Percentiles rank a stretch among this genome's conserved stretches.
Evolutionary conservation across 192 early-diverging fungal species (phyloP).

Genomic region (Anaeromyces robustus): DNA sequence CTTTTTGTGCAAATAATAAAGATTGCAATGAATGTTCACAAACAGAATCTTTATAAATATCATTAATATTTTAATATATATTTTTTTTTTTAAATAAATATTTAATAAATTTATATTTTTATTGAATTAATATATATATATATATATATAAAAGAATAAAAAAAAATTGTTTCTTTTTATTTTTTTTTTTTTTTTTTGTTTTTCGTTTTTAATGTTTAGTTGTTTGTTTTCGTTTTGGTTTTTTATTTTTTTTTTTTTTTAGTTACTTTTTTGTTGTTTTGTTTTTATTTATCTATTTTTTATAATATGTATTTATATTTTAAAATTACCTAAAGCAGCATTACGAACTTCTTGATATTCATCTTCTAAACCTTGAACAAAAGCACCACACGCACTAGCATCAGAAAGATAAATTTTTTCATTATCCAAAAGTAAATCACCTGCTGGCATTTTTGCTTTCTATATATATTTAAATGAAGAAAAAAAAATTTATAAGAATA

Average conservation of each 20-base stretch:
- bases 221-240: too few relatives aligned
- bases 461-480: neutral
- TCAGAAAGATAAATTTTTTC: constrained; percentile 55
- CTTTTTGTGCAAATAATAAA: constrained; percentile 48
- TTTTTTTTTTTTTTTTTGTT: too few relatives aligned
- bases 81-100: too few relatives aligned
- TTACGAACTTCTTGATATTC: constrained; percentile 77
- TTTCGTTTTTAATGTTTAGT: too few relatives aligned
- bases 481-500: neutral
- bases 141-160: too few relatives aligned
- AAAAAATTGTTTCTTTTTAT: neutral
- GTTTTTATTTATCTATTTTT: too few relatives aligned
- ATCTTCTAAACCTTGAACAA: constrained; percentile 92
- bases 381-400: constrained; percentile 76
- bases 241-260: too few relatives aligned
- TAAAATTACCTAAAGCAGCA: constrained; percentile 57
- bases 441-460: constrained; percentile 33
- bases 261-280: too few relatives aligned
- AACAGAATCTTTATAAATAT: constrained; percentile 57
- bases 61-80: too few relatives aligned
- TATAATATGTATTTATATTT: too few relatives aligned
- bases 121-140: too few relatives aligned
- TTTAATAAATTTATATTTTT: too few relatives aligned
- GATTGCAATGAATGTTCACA: constrained; percentile 57
- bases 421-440: constrained; percentile 50